A percentile compares a stretch with the other conserved stretches of the same genome.
phyloP scores from a whole-genome alignment of 2,329 filamentous ascomycete genomes.

The Apiospora kogelbergensis region DNA sequence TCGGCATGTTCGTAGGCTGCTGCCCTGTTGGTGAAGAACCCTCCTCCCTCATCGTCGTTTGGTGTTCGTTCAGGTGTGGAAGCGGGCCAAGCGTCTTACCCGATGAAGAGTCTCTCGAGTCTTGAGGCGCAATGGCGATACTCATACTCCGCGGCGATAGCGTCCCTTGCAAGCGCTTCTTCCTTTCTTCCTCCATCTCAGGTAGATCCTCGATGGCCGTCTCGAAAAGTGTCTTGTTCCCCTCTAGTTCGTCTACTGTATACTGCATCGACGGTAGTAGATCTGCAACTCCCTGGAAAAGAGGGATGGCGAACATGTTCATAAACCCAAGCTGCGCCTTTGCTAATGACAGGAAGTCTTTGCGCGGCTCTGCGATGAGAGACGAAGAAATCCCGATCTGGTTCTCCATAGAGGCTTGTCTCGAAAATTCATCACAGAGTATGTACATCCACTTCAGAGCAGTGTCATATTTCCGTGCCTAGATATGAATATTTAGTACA shows the following conservation, averaged over 20 bases:
- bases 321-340: slow-evolving; percentile 94
- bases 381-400: slow-evolving; percentile 87
- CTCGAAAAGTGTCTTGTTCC: slow-evolving; percentile 76
- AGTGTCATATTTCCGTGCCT: slow-evolving; percentile 81
- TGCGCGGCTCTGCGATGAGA: slow-evolving; percentile 79
- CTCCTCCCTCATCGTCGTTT: slow-evolving; percentile 27
- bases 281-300: slow-evolving; percentile 86
- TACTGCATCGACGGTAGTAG: slow-evolving; percentile 84
- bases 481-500: slow-evolving; percentile 14
- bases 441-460: slow-evolving; percentile 90
- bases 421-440: slow-evolving; percentile 91
- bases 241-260: slow-evolving; percentile 76
- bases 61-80: slow-evolving; percentile 20
- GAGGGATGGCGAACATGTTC: slow-evolving; percentile 89
- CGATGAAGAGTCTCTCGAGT: slow-evolving; percentile 20
- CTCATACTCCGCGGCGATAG: slow-evolving; percentile 47
- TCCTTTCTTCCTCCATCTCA: slow-evolving; percentile 41
- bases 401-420: slow-evolving; percentile 88
- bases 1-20: too few relatives aligned
- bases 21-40: slow-evolving; percentile 20
- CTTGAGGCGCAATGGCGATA: slow-evolving; percentile 31
- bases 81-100: slow-evolving; percentile 15
- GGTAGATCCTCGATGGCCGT: slow-evolving; percentile 64
- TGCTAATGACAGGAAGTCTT: slow-evolving; percentile 78
- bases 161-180: slow-evolving; percentile 36